Percentiles rank a stretch among this genome's conserved stretches.
phyloP scores from a whole-genome alignment of 495 filamentous ascomycete genomes.

The Patellaria atrata region DNA sequence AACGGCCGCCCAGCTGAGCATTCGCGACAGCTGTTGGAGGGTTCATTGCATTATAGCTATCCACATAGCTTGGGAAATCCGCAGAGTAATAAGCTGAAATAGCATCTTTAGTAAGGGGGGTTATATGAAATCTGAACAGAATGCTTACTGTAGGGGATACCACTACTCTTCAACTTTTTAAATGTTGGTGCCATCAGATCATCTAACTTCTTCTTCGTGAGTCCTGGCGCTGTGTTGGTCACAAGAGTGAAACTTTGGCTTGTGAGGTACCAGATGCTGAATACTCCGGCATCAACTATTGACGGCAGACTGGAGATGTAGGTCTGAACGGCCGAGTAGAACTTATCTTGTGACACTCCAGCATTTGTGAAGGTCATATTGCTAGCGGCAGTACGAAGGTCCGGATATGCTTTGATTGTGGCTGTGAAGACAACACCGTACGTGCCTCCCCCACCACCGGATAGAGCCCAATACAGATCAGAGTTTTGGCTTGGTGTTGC shows the following conservation, averaged over 20 bases:
- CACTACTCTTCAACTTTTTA: not conserved
- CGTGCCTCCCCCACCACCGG: conserved; percentile 11
- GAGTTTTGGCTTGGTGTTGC: not conserved
- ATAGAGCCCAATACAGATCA: conserved; percentile 13
- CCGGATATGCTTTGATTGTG: conserved; percentile 12
- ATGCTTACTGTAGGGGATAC: conserved; percentile 6
- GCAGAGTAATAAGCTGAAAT: conserved; percentile 9
- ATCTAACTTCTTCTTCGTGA: conserved; percentile 4
- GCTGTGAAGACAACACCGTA: conserved; percentile 11
- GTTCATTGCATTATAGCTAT: conserved; percentile 8
- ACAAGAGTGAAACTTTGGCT: conserved; percentile 8
- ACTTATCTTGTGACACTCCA: not conserved
- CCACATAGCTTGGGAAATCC: conserved; percentile 3
- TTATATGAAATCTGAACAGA: too few species aligned
- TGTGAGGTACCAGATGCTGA: conserved; percentile 7
- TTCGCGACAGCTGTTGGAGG: conserved; percentile 4
- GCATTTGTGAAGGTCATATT: not conserved
- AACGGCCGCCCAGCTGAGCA: conserved; percentile 1
- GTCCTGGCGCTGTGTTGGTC: conserved; percentile 5
- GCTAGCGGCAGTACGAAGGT: not conserved
- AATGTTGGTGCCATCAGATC: conserved; percentile 5
- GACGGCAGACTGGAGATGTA: conserved; percentile 2
- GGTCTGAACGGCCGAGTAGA: conserved; percentile 3
- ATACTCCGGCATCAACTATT: conserved; percentile 12
- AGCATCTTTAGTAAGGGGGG: too few species aligned